Base-by-base conservation (phyloP, 257 asterid genomes). In the Plantago major region DNA sequence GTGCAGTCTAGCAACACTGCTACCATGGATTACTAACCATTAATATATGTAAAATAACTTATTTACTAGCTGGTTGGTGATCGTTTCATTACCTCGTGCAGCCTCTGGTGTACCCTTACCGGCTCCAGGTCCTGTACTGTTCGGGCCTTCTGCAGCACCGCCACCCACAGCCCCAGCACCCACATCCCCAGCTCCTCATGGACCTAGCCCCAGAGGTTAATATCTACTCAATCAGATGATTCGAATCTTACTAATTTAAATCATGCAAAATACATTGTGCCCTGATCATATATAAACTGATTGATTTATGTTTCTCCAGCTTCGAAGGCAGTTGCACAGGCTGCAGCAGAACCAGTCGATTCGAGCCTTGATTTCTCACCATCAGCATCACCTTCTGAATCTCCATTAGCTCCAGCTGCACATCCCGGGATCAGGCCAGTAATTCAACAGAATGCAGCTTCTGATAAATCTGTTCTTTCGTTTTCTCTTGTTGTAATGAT, bases 31-130 rank as follows among this genome's bases (percentile, higher is more conserved):
- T 22, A 22, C 26, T 22, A 22, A 22, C 26, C 26, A 1, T 22
- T 22, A 1, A 22, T 22, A 22, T 22, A 22, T 22, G 26, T 22
- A 2, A 22, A 22, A 1, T 2, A 22, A 2, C 26, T 33, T 33
- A 33, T 4, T 33, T 33, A 33, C 6, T 33, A 33, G 40, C 40
- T 33, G 37, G 1, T 15, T 52, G 26, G 26, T 22, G 16, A 22
- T 37, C 40, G 7, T 45, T 55, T 33, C 62, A 46, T 70, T 57
- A 64, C 53, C 60, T 42, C 11, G 38, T 76, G 76, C 86, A 88
- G 96, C 91, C 58, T 46, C 91, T 0, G 94, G 94, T 9, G 87
- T 75, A 67, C 87, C 94, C 13, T 74, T 88, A 37, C 91, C 94
- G 49, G 62, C 96, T 74, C 83, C 79, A 81, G 95, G 95, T 55